Percentiles rank a stretch among this genome's conserved stretches.
Conservation (phyloP, 371 early-diverging fungal genomes). For the Nematocida minor region DNA sequence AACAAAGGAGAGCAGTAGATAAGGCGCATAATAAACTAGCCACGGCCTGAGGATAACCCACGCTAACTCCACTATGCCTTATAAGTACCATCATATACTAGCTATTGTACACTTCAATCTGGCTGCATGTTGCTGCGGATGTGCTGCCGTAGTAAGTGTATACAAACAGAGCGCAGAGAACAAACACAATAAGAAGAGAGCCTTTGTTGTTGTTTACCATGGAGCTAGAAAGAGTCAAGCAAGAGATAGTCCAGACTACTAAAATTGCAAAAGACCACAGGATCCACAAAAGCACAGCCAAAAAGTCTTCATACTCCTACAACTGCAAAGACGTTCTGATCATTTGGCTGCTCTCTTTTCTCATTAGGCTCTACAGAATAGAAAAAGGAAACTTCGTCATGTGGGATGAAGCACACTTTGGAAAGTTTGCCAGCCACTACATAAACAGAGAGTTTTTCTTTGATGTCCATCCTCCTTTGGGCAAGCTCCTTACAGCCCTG, state of each 20-base stretch:
- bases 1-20: too few species aligned
- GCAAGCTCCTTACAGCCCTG: slow-evolving; percentile 89
- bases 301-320: slow-evolving; percentile 69
- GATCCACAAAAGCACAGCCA: neutral
- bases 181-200: too few species aligned
- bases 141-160: too few species aligned
- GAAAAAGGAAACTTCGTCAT: slow-evolving; percentile 62
- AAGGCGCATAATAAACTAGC: too few species aligned
- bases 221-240: neutral
- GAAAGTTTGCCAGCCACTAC: slow-evolving; percentile 83
- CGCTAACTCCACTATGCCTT: too few species aligned
- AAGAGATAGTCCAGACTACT: neutral
- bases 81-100: neutral
- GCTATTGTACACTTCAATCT: neutral
- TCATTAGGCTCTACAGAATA: slow-evolving; percentile 60
- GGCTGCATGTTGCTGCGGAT: too few species aligned
- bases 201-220: too few species aligned
- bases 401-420: slow-evolving; percentile 95
- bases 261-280: neutral
- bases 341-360: slow-evolving; percentile 58
- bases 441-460: slow-evolving; percentile 82
- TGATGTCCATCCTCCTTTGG: slow-evolving; percentile 98
- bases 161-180: too few species aligned
- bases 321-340: slow-evolving; percentile 67
- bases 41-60: too few species aligned